Conservation (phyloP, 495 filamentous ascomycete species). For the Hyaloscypha hepaticicola region DNA sequence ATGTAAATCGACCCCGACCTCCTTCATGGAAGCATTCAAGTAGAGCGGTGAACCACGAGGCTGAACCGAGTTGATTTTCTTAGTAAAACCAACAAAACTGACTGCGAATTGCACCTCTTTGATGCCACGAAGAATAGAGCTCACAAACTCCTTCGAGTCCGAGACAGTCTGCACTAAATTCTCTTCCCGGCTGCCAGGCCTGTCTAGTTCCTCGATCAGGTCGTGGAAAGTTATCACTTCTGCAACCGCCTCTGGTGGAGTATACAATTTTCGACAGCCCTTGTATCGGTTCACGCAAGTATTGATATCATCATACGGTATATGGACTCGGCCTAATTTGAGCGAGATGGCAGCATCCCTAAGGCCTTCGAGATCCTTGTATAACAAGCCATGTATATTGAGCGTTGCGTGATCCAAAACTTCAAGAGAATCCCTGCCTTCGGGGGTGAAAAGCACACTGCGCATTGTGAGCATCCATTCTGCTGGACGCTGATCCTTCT, state of each 20-base stretch:
- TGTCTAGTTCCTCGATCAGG: slow-evolving; percentile 75
- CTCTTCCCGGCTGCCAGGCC: slow-evolving; percentile 70
- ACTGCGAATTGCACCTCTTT: slow-evolving; percentile 96
- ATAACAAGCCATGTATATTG: slow-evolving; percentile 91
- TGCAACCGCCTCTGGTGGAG: slow-evolving; percentile 39
- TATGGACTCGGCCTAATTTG: slow-evolving; percentile 84
- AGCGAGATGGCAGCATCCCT: slow-evolving; percentile 86
- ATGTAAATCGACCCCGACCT: slow-evolving; percentile 90
- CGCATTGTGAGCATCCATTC: slow-evolving; percentile 91
- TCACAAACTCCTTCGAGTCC: slow-evolving; percentile 89
- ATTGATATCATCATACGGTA: slow-evolving; percentile 85
- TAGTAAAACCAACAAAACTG: slow-evolving; percentile 86
- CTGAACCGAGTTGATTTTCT: slow-evolving; percentile 64
- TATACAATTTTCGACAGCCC: slow-evolving; percentile 36
- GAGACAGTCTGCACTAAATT: slow-evolving; percentile 81
- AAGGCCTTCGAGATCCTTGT: slow-evolving; percentile 81
- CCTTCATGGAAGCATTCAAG: slow-evolving; percentile 89
- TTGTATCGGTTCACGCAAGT: slow-evolving; percentile 54
- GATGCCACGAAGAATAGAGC: slow-evolving; percentile 85
- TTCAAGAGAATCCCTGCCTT: slow-evolving; percentile 84
- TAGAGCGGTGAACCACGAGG: slow-evolving; percentile 66
- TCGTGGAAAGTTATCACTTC: slow-evolving; percentile 62
- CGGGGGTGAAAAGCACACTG: slow-evolving; percentile 82
- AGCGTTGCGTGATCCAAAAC: slow-evolving; percentile 83
- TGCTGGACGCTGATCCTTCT: slow-evolving; percentile 72